These are phyloP conservation scores for Peronosclerospora sorghi DNA, from an alignment of 352 stramenopile genomes.

Conservation along the genomic window DNA sequence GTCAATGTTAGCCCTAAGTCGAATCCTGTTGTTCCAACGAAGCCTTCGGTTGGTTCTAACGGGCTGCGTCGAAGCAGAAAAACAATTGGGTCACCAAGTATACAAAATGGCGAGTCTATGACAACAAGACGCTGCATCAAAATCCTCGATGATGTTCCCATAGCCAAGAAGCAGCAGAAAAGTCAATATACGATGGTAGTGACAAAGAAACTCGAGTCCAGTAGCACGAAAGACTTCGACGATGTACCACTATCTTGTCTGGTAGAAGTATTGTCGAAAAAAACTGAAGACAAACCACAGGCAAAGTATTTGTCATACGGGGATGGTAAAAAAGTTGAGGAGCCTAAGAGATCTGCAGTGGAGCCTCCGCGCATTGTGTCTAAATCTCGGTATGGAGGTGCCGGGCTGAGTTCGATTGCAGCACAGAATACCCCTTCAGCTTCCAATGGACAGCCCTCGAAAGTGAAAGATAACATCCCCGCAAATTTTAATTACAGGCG, in stretches of 20 bases:
- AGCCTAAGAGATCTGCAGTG: slow-evolving; percentile 6
- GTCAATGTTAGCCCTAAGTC: slow-evolving; percentile 3
- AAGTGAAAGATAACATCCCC: slow-evolving; percentile 7
- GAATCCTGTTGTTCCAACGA: background rate
- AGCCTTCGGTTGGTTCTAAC: slow-evolving; percentile 28
- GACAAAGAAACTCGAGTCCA: slow-evolving; percentile 3
- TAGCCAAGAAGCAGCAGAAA: slow-evolving; percentile 6
- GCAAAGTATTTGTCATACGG: slow-evolving; percentile 40
- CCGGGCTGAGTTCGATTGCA: slow-evolving; percentile 1
- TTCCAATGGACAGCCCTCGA: slow-evolving; percentile 2
- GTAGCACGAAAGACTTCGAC: slow-evolving; percentile 6
- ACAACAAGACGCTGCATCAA: slow-evolving; percentile 33
- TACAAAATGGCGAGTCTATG: slow-evolving; percentile 31
- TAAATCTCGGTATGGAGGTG: slow-evolving; percentile 21
- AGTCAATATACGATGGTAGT: slow-evolving; percentile 15
- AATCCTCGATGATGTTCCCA: slow-evolving; percentile 20
- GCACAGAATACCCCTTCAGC: background rate
- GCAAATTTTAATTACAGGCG: slow-evolving; percentile 17
- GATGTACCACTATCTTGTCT: slow-evolving; percentile 13
- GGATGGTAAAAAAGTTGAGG: slow-evolving; percentile 18
- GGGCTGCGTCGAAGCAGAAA: slow-evolving; percentile 25
- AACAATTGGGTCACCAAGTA: slow-evolving; percentile 19
- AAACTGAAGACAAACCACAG: slow-evolving; percentile 8
- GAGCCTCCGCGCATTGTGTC: slow-evolving; percentile 8
- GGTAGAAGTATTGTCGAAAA: slow-evolving; percentile 17